Base-by-base conservation (phyloP, 164 flowering plant genomes). In the Dillenia suffruticosa region DNA sequence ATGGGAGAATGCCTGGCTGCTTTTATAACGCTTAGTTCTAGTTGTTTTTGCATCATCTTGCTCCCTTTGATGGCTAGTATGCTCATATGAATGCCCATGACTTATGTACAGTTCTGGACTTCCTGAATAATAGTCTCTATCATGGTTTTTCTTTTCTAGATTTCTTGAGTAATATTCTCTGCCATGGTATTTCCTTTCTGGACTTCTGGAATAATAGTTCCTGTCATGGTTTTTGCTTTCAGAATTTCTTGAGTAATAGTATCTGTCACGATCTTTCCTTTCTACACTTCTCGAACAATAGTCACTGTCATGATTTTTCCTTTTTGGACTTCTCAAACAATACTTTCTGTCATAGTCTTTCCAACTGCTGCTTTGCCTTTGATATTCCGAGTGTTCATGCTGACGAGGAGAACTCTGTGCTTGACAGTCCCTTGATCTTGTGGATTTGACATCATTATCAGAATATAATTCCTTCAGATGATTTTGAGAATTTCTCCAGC, bases 281-380 rank as follows among this genome's bases (percentile, higher is more conserved):
- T 69, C 74, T 58, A 80, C 68, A 68, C 79, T 79, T 68, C 78
- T 70, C 16, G 77, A 69, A 58, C 65, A 16, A 65, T 71, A 57
- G 9, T 69, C 79, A 68, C 64, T 57, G 26, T 68, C 58, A 15
- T 47, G 50, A 54, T 65, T 69, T 54, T 55, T 68, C 48, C 61
- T 69, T 16, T 69, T 72, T 57, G 81, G 70, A 68, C 80, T 79
- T 67, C 78, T 70, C 16, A 77, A 69, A 56, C 63, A 16, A 65
- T 71, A 58, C 10, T 69, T 77, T 69, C 64, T 54, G 26, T 68
- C 58, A 15, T 47, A 45, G 54, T 65, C 68, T 54, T 55, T 68
- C 48, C 59, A 64, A 16, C 63, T 54, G 49, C 3, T 45, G 51
- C 57, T 68, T 58, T 62, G 77, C 57, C 54, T 22, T 9, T 44